Base-by-base conservation (phyloP, 768 basidiomycete species). In the Xerocomus brunneocitrinus region DNA sequence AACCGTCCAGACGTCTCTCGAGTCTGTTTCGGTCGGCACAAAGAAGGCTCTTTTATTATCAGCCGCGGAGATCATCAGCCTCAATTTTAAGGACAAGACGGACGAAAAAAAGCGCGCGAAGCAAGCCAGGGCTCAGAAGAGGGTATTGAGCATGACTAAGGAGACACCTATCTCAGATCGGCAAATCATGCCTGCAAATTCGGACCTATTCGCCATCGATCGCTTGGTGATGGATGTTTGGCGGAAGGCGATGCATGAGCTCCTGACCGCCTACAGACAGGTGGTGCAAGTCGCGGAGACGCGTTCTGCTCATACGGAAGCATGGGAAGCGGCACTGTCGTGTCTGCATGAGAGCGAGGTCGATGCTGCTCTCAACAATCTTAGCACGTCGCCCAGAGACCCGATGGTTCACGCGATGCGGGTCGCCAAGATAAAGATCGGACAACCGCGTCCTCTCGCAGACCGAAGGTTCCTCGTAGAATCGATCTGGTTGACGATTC, bases 401-500 rank as follows among this genome's bases (percentile, higher is more conserved):
- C 82, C 79, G 0, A 60, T 75, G 54, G 73, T 76, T 48, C 61
- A 76, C 52, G 82, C 82, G 2, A 74, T 85, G 73, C 72, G 74
- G 22, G 65, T 76, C 39, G 81, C 84, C 0, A 76, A 66, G 55
- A 65, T 74, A 41, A 69, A 77, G 44, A 74, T 87, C 19, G 85
- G 84, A 0, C 79, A 80, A 58, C 74, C 78, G 0, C 76, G 74
- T 41, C 85, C 83, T 7, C 75, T 74, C 7, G 83, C 82, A 0
- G 84, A 86, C 64, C 73, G 73, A 40, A 74, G 82, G 35, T 84
- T 81, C 67, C 58, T 76, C 12, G 79, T 85, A 8, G 85, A 87
- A 62, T 83, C 83, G 0, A 73, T 83, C 49, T 81, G 79, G 76
- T 58, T 68, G 10, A 78, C 79, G 6, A 63, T 88, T 36, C 67